Evolutionary conservation across 2,329 filamentous ascomycete species (phyloP).

Genomic region (Neonectria sp.): DNA sequence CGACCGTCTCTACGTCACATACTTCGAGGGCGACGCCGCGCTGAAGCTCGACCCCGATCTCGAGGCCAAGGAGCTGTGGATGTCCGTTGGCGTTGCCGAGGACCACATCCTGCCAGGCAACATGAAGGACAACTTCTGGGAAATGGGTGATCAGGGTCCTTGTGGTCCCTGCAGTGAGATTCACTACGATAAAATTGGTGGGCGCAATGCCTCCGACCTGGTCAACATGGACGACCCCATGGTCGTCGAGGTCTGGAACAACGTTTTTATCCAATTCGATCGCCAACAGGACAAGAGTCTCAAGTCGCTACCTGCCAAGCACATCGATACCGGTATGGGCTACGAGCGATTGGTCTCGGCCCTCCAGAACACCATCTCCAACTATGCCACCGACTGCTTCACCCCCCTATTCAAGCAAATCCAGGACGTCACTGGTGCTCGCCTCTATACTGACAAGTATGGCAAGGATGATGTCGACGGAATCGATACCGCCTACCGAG

Average conservation of each 20-base stretch:
- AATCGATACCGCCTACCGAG: conserved; percentile 96
- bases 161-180: conserved; percentile 98
- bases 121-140: conserved; percentile 99
- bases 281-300: conserved; percentile 89
- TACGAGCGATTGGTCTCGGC: conserved; percentile 95
- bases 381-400: conserved; percentile 98
- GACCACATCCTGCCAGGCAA: conserved; percentile 95
- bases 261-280: conserved; percentile 99
- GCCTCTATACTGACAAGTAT: conserved; percentile 91
- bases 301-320: conserved; percentile 89
- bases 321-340: conserved; percentile 97
- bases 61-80: conserved; percentile 93
- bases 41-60: conserved; percentile 88
- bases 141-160: conserved; percentile 98
- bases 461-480: conserved; percentile 91
- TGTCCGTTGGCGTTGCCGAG: conserved; percentile 86
- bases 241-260: conserved; percentile 99
- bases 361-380: conserved; percentile 90
- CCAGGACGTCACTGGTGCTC: conserved; percentile 85
- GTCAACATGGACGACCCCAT: conserved; percentile 98
- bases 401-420: conserved; percentile 90
- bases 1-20: conserved; percentile 91
- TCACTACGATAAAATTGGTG: conserved; percentile 95
- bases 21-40: conserved; percentile 89
- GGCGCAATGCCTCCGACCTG: conserved; percentile 88